phyloP scores from a whole-genome alignment of 2,329 filamentous ascomycete genomes.

The Hypoxylon sp. region DNA sequence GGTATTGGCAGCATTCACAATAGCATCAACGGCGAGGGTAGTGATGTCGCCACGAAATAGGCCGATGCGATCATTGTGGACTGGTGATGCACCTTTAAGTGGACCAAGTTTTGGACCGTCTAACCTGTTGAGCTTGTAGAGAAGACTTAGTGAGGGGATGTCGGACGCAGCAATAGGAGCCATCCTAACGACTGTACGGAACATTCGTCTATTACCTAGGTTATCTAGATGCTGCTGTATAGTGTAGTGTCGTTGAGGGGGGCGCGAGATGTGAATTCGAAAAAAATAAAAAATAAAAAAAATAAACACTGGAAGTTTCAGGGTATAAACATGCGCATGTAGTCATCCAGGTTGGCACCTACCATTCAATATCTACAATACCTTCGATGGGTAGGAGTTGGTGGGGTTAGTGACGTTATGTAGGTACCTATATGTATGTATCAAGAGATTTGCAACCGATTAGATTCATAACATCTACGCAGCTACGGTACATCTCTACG shows the following conservation, averaged over 20 bases:
- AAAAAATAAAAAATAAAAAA: too few relatives aligned
- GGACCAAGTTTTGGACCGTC: constrained; percentile 43
- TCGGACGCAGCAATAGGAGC: constrained; percentile 63
- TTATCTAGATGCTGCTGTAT: background rate
- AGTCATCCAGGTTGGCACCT: too few relatives aligned
- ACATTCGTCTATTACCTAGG: constrained; percentile 23
- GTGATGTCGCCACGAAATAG: constrained; percentile 87
- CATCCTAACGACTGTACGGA: constrained; percentile 54
- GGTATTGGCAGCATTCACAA: constrained; percentile 93
- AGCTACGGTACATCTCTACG: too few relatives aligned
- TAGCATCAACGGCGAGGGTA: constrained; percentile 80
- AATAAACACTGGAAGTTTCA: too few relatives aligned
- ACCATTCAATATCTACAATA: too few relatives aligned
- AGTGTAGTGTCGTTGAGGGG: background rate
- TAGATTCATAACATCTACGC: too few relatives aligned
- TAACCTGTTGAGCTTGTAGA: constrained; percentile 75
- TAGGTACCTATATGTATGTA: too few relatives aligned
- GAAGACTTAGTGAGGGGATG: constrained; percentile 73
- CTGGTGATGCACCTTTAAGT: constrained; percentile 47
- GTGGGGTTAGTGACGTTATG: too few relatives aligned
- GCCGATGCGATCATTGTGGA: constrained; percentile 78
- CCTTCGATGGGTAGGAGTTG: too few relatives aligned
- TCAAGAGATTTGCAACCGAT: too few relatives aligned
- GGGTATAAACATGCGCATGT: too few relatives aligned
- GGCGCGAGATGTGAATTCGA: background rate